These are phyloP conservation scores for Arctium minus DNA, from an alignment of 129 eudicot genomes.

Conservation along the genomic window DNA sequence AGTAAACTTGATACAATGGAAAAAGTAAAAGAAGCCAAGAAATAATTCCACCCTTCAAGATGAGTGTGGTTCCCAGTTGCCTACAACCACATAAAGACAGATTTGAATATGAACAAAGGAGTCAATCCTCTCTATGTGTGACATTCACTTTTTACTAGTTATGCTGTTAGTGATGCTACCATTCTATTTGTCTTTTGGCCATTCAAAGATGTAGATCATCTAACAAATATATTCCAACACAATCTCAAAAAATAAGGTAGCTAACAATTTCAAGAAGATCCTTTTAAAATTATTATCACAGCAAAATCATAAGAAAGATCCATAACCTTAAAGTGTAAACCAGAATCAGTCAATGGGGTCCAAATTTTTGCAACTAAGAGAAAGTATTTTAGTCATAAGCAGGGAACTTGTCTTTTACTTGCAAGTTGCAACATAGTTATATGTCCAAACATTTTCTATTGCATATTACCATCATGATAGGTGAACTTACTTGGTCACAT, in stretches of 20 bases:
- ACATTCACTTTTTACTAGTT: not conserved
- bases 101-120: not conserved
- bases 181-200: not conserved
- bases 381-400: not conserved
- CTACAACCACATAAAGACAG: not conserved
- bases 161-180: not conserved
- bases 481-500: conserved; percentile 71
- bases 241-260: not conserved
- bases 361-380: not conserved
- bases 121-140: not conserved
- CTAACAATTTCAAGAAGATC: not conserved
- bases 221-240: not conserved
- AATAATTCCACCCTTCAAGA: not conserved
- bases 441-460: not conserved
- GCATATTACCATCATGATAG: not conserved
- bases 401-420: not conserved
- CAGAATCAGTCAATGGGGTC: not conserved
- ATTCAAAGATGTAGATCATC: not conserved
- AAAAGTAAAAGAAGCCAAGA: not conserved
- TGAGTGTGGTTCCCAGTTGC: not conserved
- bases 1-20: too few species aligned
- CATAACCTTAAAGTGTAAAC: not conserved
- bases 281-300: not conserved
- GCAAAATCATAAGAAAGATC: not conserved
- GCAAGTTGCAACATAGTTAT: not conserved